Evolutionary conservation across 805 yeast genomes (phyloP).

Genomic region (Kodamaea hsintzibuensis): DNA sequence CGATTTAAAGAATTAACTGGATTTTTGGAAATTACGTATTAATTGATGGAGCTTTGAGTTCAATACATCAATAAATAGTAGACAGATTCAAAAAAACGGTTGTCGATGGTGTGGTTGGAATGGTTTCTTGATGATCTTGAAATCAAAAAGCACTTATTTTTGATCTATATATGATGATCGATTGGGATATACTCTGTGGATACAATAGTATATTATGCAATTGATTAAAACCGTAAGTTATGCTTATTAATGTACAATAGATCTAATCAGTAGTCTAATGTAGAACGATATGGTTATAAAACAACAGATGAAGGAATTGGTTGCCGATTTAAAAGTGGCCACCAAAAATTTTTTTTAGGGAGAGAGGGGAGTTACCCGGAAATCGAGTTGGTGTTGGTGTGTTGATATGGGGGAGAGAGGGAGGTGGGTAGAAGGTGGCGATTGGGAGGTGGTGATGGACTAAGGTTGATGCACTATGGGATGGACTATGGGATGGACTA

Average conservation of each 20-base stretch:
- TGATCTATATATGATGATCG: background rate
- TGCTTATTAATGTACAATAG: constrained; percentile 18
- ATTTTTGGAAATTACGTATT: background rate
- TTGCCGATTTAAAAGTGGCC: constrained; percentile 11
- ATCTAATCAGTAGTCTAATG: constrained; percentile 44
- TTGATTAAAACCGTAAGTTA: background rate
- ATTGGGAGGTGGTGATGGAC: background rate
- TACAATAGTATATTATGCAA: background rate
- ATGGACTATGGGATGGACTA: too few species aligned
- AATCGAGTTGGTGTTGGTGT: constrained; percentile 1
- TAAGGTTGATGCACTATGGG: too few species aligned
- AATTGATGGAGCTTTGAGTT: background rate
- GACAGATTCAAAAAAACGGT: background rate
- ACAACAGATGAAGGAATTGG: background rate
- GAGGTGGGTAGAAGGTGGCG: background rate
- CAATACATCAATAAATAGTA: constrained; percentile 3
- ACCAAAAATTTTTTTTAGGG: constrained; percentile 14
- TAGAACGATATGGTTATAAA: background rate
- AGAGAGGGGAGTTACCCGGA: constrained; percentile 16
- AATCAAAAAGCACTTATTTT: too few species aligned
- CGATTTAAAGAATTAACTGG: constrained; percentile 19
- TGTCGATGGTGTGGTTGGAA: background rate
- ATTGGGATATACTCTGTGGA: background rate
- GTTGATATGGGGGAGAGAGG: background rate
- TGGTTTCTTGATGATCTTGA: background rate